Evolutionary conservation across 2,329 filamentous ascomycete species (phyloP).

Genomic region (Trichoderma atroviride): DNA sequence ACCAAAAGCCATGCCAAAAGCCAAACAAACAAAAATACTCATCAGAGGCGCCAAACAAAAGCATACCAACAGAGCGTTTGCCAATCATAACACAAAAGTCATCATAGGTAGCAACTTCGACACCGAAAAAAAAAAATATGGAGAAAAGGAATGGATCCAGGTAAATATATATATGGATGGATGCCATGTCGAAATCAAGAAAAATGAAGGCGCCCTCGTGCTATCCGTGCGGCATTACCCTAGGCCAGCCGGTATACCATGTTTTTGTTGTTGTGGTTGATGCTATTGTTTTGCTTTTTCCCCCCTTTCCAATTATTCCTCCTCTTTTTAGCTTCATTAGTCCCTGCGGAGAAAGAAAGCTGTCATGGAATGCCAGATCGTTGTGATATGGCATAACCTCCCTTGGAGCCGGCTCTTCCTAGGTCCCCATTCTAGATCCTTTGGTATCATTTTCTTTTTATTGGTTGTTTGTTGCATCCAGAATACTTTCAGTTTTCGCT

Average conservation of each 20-base stretch:
- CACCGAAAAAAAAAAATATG: background rate
- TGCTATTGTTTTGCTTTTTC: background rate
- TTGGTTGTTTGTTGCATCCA: background rate
- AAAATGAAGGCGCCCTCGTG: background rate
- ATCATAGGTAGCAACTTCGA: background rate
- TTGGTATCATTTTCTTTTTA: constrained; percentile 7
- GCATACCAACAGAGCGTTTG: constrained; percentile 1
- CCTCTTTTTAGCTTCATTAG: background rate
- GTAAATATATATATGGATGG: background rate
- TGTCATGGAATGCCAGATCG: background rate
- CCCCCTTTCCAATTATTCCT: background rate
- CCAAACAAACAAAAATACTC: background rate
- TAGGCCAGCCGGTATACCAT: background rate
- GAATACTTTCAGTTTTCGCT: background rate
- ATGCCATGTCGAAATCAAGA: constrained; percentile 5
- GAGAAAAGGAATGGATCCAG: background rate
- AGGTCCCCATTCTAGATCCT: constrained; percentile 6
- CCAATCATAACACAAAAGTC: constrained; percentile 10
- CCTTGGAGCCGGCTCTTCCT: background rate
- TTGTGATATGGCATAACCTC: constrained; percentile 1
- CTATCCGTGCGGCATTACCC: constrained; percentile 11
- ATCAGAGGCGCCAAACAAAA: constrained; percentile 17
- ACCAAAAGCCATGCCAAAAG: background rate
- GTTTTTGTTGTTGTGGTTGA: background rate
- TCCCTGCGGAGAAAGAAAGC: background rate